Conservation (phyloP, 306 rosid species). For the Malus orientalis region DNA sequence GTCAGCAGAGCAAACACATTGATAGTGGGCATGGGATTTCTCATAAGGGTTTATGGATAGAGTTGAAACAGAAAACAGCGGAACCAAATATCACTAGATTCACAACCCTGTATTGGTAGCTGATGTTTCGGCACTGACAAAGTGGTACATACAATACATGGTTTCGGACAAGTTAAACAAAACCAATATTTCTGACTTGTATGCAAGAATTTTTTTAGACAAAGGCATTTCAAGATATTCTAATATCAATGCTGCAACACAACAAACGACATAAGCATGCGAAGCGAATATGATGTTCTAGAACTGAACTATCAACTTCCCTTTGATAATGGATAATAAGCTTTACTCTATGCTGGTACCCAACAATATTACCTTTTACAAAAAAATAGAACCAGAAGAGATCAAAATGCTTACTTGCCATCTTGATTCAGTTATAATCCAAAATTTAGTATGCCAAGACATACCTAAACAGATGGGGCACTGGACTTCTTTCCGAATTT, state of each 20-base stretch:
- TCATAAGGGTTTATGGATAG: not conserved
- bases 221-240: not conserved
- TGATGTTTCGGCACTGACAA: not conserved
- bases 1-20: too few relatives aligned
- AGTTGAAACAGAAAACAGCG: not conserved
- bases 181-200: not conserved
- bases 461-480: conserved; percentile 89
- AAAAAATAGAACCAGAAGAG: not conserved
- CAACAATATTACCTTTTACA: not conserved
- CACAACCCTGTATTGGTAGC: not conserved
- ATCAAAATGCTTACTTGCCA: conserved; percentile 5
- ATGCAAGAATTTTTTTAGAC: not conserved
- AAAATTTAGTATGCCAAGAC: not conserved
- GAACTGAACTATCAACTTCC: not conserved
- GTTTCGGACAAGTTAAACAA: not conserved
- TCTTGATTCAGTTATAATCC: conserved; percentile 3
- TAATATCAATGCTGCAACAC: not conserved
- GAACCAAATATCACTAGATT: not conserved
- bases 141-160: not conserved
- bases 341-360: not conserved
- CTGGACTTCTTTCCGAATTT: conserved; percentile 61
- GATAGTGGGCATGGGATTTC: not conserved
- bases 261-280: not conserved
- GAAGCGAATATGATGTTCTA: not conserved
- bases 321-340: not conserved